phyloP scores from a whole-genome alignment of 768 basidiomycete genomes.

The Trametes elegans region DNA sequence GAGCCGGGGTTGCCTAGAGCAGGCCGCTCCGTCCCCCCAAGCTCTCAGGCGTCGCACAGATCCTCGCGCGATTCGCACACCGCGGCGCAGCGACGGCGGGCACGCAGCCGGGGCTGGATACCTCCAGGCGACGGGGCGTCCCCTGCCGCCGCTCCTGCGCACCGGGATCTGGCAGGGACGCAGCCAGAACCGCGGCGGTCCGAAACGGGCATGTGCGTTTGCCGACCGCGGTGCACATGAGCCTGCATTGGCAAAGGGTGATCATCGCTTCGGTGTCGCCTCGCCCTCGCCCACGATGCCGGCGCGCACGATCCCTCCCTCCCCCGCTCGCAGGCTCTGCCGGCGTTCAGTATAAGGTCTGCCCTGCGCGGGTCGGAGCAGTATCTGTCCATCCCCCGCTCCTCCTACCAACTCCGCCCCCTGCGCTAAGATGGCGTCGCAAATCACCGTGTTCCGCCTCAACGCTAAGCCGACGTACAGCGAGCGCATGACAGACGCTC shows the following conservation, averaged over 20 bases:
- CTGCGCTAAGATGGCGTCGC: conserved; percentile 11
- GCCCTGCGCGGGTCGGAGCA: conserved; percentile 10
- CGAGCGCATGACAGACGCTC: conserved; percentile 31
- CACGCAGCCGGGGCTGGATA: conserved; percentile 5
- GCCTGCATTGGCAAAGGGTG: conserved; percentile 3
- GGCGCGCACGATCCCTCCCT: background rate
- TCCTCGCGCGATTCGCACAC: conserved; percentile 17
- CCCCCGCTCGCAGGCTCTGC: background rate
- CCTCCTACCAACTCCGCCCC: conserved; percentile 15
- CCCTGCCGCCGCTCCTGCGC: background rate
- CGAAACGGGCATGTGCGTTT: conserved; percentile 12
- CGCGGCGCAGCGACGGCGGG: background rate
- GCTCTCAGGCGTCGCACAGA: conserved; percentile 6
- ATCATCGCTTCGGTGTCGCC: conserved; percentile 17
- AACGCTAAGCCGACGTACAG: conserved; percentile 28
- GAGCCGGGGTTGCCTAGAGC: conserved; percentile 13
- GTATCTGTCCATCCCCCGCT: conserved; percentile 13
- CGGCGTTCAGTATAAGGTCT: conserved; percentile 9
- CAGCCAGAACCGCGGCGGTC: conserved; percentile 8
- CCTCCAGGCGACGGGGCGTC: conserved; percentile 7
- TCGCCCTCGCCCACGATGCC: conserved; percentile 17
- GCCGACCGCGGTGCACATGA: conserved; percentile 15
- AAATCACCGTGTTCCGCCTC: conserved; percentile 26
- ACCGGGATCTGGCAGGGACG: background rate
- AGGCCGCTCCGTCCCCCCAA: conserved; percentile 2